Evolutionary conservation across 2,329 filamentous ascomycete genomes (phyloP).

Genomic region (Neofusicoccum ribis): DNA sequence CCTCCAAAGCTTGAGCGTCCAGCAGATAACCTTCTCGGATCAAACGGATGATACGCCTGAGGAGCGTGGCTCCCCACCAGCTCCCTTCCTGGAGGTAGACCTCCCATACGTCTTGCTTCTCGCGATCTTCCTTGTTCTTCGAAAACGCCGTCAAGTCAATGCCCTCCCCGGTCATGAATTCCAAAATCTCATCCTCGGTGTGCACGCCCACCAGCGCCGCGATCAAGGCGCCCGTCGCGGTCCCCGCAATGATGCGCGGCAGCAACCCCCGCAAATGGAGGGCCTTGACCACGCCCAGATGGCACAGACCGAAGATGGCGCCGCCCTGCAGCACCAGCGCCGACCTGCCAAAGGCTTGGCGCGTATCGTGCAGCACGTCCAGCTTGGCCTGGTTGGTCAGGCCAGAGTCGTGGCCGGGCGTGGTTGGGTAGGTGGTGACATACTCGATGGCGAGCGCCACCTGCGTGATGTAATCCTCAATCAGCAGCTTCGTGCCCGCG

Average conservation of each 20-base stretch:
- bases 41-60: constrained; percentile 68
- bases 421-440: constrained; percentile 67
- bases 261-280: constrained; percentile 77
- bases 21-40: constrained; percentile 77
- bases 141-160: constrained; percentile 83
- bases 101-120: constrained; percentile 24
- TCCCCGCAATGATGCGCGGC: constrained; percentile 88
- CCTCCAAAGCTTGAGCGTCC: constrained; percentile 77
- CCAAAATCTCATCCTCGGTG: constrained; percentile 78
- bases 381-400: constrained; percentile 77
- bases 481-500: constrained; percentile 83
- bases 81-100: constrained; percentile 26
- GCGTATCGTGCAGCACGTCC: constrained; percentile 81
- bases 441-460: constrained; percentile 79
- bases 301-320: constrained; percentile 86
- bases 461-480: constrained; percentile 86
- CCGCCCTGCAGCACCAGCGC: constrained; percentile 86
- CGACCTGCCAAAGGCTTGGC: constrained; percentile 84
- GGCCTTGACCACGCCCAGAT: constrained; percentile 87
- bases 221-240: constrained; percentile 85
- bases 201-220: constrained; percentile 86
- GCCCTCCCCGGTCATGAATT: constrained; percentile 72
- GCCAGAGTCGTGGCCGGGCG: constrained; percentile 47
- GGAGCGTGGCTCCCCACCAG: constrained; percentile 56
- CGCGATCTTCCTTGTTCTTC: constrained; percentile 30